Evolutionary conservation across 257 asterid species (phyloP).

Genomic region (Solanum sparsipilum): DNA sequence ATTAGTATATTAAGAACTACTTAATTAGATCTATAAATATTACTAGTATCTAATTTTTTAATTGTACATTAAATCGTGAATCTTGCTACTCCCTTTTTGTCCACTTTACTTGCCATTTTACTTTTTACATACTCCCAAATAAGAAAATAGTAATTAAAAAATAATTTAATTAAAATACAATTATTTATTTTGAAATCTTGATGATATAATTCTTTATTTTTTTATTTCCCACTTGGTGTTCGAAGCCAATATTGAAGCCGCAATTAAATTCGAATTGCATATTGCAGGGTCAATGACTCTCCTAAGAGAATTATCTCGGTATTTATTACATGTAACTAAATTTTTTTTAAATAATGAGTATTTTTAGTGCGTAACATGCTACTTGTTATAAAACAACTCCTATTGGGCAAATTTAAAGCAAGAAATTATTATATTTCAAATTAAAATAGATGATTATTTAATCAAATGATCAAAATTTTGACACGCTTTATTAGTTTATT

Average conservation of each 20-base stretch:
- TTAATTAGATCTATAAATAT: background rate
- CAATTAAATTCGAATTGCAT: no score
- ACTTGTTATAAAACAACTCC: no score
- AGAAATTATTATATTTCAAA: background rate
- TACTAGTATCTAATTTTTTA: background rate
- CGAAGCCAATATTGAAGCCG: rapidly evolving
- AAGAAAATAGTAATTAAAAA: no score
- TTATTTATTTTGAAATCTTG: no score
- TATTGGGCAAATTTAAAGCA: background rate
- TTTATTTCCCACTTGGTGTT: rapidly evolving
- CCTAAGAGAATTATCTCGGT: background rate
- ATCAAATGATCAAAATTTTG: background rate
- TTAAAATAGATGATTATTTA: no score
- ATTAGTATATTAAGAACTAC: background rate
- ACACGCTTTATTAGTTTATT: background rate
- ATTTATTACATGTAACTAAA: no score
- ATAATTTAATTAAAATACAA: no score
- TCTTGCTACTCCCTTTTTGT: background rate
- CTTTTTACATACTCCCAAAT: background rate
- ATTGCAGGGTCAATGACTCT: no score
- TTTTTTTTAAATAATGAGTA: no score
- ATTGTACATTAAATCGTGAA: background rate
- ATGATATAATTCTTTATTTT: no score
- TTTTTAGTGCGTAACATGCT: background rate
- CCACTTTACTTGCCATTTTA: background rate